phyloP scores from a whole-genome alignment of 495 filamentous ascomycete species.

The Poronia punctata region DNA sequence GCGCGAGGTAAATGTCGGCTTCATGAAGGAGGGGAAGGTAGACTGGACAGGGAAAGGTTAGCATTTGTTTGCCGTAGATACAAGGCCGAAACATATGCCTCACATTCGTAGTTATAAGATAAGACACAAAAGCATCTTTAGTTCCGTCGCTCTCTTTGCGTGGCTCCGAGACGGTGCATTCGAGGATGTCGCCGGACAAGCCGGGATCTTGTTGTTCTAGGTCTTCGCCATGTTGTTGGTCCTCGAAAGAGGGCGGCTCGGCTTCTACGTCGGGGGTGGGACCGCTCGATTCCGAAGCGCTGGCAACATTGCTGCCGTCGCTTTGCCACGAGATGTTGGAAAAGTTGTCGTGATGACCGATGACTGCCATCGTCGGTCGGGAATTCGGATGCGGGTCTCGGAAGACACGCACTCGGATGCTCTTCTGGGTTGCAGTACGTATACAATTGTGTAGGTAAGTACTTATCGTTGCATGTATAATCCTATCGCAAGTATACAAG shows the following conservation, averaged over 20 bases:
- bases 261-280: constrained; percentile 19
- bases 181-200: constrained; percentile 69
- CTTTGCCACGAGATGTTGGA: constrained; percentile 45
- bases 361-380: constrained; percentile 35
- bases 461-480: too few relatives aligned
- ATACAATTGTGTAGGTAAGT: too few relatives aligned
- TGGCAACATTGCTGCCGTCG: constrained; percentile 25
- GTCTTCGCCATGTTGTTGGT: constrained; percentile 22
- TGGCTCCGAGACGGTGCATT: constrained; percentile 74
- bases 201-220: constrained; percentile 51
- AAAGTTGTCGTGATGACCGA: constrained; percentile 43
- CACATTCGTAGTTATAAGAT: constrained; percentile 86
- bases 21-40: constrained; percentile 87
- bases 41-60: constrained; percentile 47
- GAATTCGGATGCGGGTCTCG: constrained; percentile 3
- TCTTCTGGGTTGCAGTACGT: too few relatives aligned
- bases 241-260: constrained; percentile 20
- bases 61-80: background rate
- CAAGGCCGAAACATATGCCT: too few relatives aligned
- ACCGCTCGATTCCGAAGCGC: constrained; percentile 14
- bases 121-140: constrained; percentile 94
- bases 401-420: too few relatives aligned
- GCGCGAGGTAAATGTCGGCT: constrained; percentile 65
- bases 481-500: too few relatives aligned
- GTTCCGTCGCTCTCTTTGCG: constrained; percentile 95